phyloP scores from a whole-genome alignment of 140 eudicot species.

The Eryngium alpinum region DNA sequence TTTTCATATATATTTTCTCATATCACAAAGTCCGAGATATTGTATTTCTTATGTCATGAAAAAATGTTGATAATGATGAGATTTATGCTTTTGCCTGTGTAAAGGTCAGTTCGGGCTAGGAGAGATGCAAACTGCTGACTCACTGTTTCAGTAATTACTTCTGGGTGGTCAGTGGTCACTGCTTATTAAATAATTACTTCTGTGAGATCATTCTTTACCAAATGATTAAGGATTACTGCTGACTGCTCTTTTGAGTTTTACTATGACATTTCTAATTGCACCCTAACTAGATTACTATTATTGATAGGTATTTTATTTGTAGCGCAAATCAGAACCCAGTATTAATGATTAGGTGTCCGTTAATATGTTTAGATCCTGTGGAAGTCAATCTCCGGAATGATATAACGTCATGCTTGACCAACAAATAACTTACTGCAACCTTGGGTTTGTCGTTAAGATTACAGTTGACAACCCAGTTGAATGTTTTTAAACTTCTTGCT shows the following conservation, averaged over 20 bases:
- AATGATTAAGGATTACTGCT: background rate
- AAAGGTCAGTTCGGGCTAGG: background rate
- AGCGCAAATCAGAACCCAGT: background rate
- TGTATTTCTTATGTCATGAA: background rate
- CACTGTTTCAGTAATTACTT: background rate
- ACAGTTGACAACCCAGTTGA: background rate
- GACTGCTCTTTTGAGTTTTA: background rate
- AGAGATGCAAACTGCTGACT: background rate
- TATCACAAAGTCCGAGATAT: background rate
- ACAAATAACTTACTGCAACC: too few species aligned
- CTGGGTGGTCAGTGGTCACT: too few species aligned
- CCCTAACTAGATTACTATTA: background rate
- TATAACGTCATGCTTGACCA: too few species aligned
- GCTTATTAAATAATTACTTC: background rate
- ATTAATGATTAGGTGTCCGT: too few species aligned
- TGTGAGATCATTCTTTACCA: background rate
- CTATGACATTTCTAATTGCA: background rate
- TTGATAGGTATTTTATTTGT: background rate
- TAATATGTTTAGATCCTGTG: too few species aligned
- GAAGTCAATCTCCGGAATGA: too few species aligned
- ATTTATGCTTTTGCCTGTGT: background rate
- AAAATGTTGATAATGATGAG: background rate
- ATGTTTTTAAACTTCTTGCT: constrained; percentile 6
- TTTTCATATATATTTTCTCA: background rate
- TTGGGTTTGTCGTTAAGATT: background rate